Evolutionary conservation across 441 rosid species (phyloP), one percentile per base, ranked within the genome.

Genomic region (Aquilaria agallochum): DNA sequence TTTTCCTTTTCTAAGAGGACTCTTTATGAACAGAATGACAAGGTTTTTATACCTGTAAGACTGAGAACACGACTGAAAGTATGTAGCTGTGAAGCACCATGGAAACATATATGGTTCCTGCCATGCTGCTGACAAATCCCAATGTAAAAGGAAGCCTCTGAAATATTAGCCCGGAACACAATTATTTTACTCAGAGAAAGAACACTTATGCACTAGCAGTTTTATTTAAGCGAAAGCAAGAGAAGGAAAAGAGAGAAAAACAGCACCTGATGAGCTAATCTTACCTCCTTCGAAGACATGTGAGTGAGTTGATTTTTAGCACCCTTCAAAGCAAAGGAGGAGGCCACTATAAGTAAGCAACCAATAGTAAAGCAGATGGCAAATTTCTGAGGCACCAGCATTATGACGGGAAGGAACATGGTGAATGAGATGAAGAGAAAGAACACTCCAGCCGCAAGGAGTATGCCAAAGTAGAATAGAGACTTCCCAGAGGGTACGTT

Each of bases 81-180:
- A 79, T 31, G 59, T 87, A 87, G 74, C 90, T 84, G 72, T 87
- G 94, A 63, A 84, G 88, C 66, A 85, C 77, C 84, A 79, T 77
- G 33, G 90, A 84, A 40, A 81, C 87, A 62, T 87, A 84, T 50
- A 87, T 67, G 30, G 94, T 84, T 46, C 88, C 88, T 42, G 62
- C 81, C 90, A 87, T 80, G 53, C 76, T 84, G 65, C 87, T 77
- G 3, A 87, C 15, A 45, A 80, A 84, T 68, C 75, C 80, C 72
- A 79, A 64, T 2, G 94, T 79, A 67, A 81, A 79, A 36, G 89
- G 87, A 69, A 87, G 84, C 58, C 90, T 77, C 90, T 87, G 87
- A 51, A 80, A 20, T 20, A 20, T 20, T 20, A 20, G 1, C 27
- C 27, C 27, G 27, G 27, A 20, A 20, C 27, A 20, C 27, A 20